Base-by-base conservation (phyloP, 108 stramenopile species). In the Nitzschia putrida region DNA sequence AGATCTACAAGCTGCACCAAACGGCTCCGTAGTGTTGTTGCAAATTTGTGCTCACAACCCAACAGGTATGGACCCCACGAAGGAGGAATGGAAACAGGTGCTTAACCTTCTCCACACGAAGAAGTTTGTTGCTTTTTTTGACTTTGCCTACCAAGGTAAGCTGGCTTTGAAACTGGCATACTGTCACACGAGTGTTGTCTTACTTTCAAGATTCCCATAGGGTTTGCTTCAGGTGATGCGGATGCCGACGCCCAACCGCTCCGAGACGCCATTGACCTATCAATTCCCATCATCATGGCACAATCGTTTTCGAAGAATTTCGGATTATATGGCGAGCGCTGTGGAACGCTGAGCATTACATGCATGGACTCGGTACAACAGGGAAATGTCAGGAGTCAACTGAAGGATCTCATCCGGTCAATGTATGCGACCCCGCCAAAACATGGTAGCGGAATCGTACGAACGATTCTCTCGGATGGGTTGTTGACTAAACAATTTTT, bases 1-100 rank as follows among this genome's bases (percentile, higher is more conserved):
- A 66, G 95, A 96, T 69, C 57, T 97, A 16, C 29, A 60, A 18
- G 57, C 61, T 42, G 92, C 93, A 7, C 83, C 80, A 2, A 72
- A 89, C 29, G 86, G 86, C 10, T 80, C 80, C 53, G 72, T 92
- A 45, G 81, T 98, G 74, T 81, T 98, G 16, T 71, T 98, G 11
- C 97, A 98, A 80, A 95, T 94, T 57, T 98, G 97, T 72, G 97
- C 97, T 14, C 97, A 98, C 88, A 98, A 98, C 78, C 97, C 97
- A 18, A 98, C 96, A 23, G 97, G 95, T 29, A 84, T 84, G 49
- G 97, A 97, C 76, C 97, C 96, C 18, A 83, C 93, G 26, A 63
- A 67, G 64, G 87, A 94, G 6, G 89, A 96, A 82, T 97, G 97
- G 97, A 67, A 73, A 52, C 74, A 81, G 39, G 72, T 97, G 43